Base-by-base conservation (phyloP, 2,329 filamentous ascomycete genomes). In the Cladosporium halotolerans region DNA sequence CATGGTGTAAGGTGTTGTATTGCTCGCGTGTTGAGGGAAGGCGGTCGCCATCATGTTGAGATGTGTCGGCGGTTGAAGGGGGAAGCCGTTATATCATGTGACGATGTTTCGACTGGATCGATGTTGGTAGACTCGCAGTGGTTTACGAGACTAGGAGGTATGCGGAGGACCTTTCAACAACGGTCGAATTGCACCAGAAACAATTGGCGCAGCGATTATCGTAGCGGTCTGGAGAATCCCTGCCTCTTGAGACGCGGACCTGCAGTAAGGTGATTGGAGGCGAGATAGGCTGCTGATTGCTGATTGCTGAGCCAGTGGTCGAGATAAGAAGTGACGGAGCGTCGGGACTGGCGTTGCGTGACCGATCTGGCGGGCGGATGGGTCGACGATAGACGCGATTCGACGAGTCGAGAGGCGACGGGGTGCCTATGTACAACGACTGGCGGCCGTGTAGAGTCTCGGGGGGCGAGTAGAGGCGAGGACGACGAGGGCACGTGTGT, bases 141-240 rank as follows among this genome's bases (percentile, higher is more conserved):
- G 48, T n/a, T 43, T 19, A 51, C 48, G 40, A 43, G 48, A 51
- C 48, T 18, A 9, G 13, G 13, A 42, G 40, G 16, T 6, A 18
- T 13, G 41, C 10, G 41, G 10, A 32, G 42, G 16, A 13, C 40
- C 36, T 23, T 31, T 36, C 32, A 40, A 49, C 4, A 19, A 49
- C 23, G 14, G 36, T 41, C 16, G 46, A 36, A 38, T 41, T 13
- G 46, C 23, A 32, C 41, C n/a, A 28, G 41, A 41, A 33, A 41
- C 33, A 43, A 44, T 28, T 31, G 40, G 40, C 39, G 40, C 40
- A 40, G 43, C 13, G 33, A 14, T 42, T 45, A 47, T 60, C 59
- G 61, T 57, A 57, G 62, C 62, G 62, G 62, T 64, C 61, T 63
- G 61, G 54, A 59, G 55, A 60, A 56, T 40, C 57, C 58, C 56